Percentiles rank a stretch among this genome's conserved stretches.
Conservation (phyloP, 768 basidiomycete species). For the Panaeolus cyanescens region DNA sequence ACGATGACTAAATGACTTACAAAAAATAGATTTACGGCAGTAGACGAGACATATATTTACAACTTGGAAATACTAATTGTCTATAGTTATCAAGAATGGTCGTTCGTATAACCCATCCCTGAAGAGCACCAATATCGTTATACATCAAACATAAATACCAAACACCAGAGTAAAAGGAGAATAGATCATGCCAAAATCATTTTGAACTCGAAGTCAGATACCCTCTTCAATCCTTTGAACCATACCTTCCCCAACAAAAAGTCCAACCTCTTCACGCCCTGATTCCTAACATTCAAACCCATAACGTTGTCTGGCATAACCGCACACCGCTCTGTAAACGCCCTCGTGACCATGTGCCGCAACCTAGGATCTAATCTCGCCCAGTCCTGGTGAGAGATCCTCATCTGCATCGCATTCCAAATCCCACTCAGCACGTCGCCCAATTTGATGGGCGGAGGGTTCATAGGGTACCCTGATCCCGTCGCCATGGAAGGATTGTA, state of each 20-base stretch:
- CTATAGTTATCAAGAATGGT: too few relatives aligned
- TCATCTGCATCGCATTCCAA: conserved; percentile 46
- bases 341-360: conserved; percentile 32
- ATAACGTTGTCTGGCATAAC: conserved; percentile 27
- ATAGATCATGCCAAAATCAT: conserved; percentile 25
- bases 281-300: conserved; percentile 34
- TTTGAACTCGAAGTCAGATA: conserved; percentile 38
- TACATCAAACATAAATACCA: too few relatives aligned
- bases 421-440: conserved; percentile 59
- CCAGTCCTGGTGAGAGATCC: conserved; percentile 44
- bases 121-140: too few relatives aligned
- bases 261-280: conserved; percentile 64
- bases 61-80: too few relatives aligned
- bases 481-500: conserved; percentile 25
- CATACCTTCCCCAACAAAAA: conserved; percentile 48
- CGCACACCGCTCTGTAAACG: conserved; percentile 41
- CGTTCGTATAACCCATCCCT: too few relatives aligned
- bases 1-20: too few relatives aligned
- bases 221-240: conserved; percentile 51
- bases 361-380: conserved; percentile 28
- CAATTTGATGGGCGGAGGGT: conserved; percentile 48
- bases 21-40: too few relatives aligned
- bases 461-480: conserved; percentile 11
- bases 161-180: too few relatives aligned
- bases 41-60: too few relatives aligned